phyloP scores from a whole-genome alignment of 2,329 filamentous ascomycete species.

The Diplodia intermedia region DNA sequence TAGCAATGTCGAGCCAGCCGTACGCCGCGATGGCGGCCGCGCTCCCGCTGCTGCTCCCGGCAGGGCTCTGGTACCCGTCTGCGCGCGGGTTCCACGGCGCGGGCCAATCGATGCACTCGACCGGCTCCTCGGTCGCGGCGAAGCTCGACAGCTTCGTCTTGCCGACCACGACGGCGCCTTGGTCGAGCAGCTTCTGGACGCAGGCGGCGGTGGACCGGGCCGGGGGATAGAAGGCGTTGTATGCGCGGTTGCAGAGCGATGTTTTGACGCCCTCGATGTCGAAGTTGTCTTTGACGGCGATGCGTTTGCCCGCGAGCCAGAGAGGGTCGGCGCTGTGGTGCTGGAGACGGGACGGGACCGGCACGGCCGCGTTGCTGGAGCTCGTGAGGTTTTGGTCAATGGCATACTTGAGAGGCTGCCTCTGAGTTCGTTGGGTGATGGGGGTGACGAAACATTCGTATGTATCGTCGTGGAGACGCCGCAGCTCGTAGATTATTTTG shows the following conservation, averaged over 20 bases:
- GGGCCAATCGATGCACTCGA: conserved; percentile 46
- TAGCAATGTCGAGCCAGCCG: conserved; percentile 13
- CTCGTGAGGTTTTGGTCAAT: neutral
- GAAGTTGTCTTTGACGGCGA: conserved; percentile 41
- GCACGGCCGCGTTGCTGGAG: neutral
- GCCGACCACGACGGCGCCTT: conserved; percentile 33
- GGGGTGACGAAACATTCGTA: neutral
- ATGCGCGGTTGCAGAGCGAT: conserved; percentile 35
- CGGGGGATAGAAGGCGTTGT: conserved; percentile 19
- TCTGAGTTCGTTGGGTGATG: too few species aligned
- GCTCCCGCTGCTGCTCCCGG: conserved; percentile 15
- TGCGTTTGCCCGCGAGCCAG: conserved; percentile 24
- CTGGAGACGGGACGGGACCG: conserved; percentile 7
- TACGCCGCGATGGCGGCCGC: conserved; percentile 24
- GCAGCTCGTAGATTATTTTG: neutral
- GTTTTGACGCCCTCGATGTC: conserved; percentile 36
- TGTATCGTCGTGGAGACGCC: neutral
- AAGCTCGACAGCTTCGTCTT: conserved; percentile 35
- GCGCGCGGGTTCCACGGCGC: conserved; percentile 54
- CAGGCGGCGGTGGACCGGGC: conserved; percentile 1
- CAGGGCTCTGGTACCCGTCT: conserved; percentile 36
- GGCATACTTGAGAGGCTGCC: neutral
- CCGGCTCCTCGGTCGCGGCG: conserved; percentile 36
- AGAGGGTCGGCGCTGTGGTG: neutral
- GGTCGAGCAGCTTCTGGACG: conserved; percentile 13